Conservation (phyloP, 495 filamentous ascomycete species). For the Daldinia bambusicola region DNA sequence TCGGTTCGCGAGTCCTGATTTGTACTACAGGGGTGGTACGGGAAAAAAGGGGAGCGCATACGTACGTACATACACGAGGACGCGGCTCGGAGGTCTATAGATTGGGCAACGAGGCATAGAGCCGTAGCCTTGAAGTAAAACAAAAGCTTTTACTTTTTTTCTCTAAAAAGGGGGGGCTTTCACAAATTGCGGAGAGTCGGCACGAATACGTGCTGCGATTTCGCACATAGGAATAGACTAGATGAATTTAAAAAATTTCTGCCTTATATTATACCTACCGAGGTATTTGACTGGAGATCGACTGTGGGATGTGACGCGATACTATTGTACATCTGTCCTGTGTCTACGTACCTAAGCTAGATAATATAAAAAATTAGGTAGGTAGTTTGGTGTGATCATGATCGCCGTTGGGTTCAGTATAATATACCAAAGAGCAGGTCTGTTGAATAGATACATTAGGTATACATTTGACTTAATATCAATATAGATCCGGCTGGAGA, state of each 20-base stretch:
- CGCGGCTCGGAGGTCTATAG: conserved; percentile 38
- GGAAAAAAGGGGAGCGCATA: conserved; percentile 11
- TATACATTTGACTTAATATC: no score
- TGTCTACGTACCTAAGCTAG: no score
- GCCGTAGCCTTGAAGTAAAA: conserved; percentile 26
- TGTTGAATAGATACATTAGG: no score
- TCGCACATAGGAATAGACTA: conserved; percentile 32
- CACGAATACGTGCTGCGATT: conserved; percentile 12
- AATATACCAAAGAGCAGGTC: neutral
- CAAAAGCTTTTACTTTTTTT: conserved; percentile 28
- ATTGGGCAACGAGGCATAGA: conserved; percentile 38
- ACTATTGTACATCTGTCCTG: no score
- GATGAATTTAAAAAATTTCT: conserved; percentile 19
- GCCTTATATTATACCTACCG: neutral
- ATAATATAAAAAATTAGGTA: no score
- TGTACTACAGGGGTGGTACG: conserved; percentile 16
- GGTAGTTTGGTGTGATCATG: neutral
- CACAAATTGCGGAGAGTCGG: conserved; percentile 13
- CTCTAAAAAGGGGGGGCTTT: conserved; percentile 2
- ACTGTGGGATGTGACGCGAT: no score
- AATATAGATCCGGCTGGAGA: no score
- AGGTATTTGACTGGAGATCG: no score
- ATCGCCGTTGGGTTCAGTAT: neutral
- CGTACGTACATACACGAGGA: conserved; percentile 15
- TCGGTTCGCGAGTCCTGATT: conserved; percentile 6